Base-by-base conservation (phyloP, 2,329 filamentous ascomycete genomes). In the Fusarium protoensiforme region DNA sequence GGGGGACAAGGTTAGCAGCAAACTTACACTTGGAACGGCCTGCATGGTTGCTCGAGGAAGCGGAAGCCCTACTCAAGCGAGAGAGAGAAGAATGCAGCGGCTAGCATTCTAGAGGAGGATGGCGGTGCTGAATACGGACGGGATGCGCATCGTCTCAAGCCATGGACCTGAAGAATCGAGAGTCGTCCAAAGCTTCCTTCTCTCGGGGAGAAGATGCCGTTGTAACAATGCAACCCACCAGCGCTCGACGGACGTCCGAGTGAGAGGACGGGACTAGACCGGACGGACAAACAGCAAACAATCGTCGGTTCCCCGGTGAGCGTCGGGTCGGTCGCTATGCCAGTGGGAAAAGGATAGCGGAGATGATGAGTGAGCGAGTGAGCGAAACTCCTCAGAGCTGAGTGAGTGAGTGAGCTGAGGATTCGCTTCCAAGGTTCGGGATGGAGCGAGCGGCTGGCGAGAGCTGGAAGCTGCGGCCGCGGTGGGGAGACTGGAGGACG, bases 1-100 rank as follows among this genome's bases (percentile, higher is more conserved):
- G 70, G 51, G 54, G 59, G 59, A 68, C 60, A 67, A 73, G 62
- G 68, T 74, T 69, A 71, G 68, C 71, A 77, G 64, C 65, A 69
- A 80, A 85, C 84, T 83, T 82, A 86, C 84, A 81, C 83, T 85
- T 77, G 87, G 86, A 83, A 88, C 84, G 76, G 86, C 84, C 85
- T 88, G 87, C 87, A 88, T 88, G 78, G 80, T 86, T 81, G 81
- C 82, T 86, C 81, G 72, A 59, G 78, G 81, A 74, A 74, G 65
- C 60, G 79, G 79, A 79, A 78, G 77, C 78, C 81, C 78, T 81
- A 81, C 80, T 82, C 81, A 77, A 79, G 76, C 80, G 79, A 78
- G 77, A 77, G 76, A 80, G 78, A 79, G 78, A 78, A 73, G 78
- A 78, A 74, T 43, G 78, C 78, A 79, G 74, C 78, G 73, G 72